Conservation (phyloP, 495 filamentous ascomycete genomes). For the Penicillium nucicola region DNA sequence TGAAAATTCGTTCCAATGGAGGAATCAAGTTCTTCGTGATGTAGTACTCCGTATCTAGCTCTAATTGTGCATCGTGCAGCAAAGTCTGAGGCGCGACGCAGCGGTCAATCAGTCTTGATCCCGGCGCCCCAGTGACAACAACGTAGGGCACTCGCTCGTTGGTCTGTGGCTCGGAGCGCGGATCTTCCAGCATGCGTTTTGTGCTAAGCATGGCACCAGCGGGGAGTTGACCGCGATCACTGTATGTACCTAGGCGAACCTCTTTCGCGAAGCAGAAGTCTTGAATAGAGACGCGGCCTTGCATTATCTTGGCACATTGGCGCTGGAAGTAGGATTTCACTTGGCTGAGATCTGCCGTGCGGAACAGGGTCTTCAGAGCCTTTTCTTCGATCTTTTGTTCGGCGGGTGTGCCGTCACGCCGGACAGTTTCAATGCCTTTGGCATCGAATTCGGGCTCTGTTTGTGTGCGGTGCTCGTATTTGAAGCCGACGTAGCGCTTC, state of each 20-base stretch:
- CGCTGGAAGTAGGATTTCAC: conserved; percentile 89
- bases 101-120: conserved; percentile 80
- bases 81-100: conserved; percentile 84
- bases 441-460: conserved; percentile 89
- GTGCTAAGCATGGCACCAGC: conserved; percentile 86
- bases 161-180: conserved; percentile 85
- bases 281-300: conserved; percentile 80
- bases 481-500: conserved; percentile 97
- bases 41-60: conserved; percentile 95
- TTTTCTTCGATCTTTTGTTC: conserved; percentile 98
- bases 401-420: conserved; percentile 89
- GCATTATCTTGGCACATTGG: conserved; percentile 93
- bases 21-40: conserved; percentile 94
- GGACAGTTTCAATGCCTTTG: conserved; percentile 96
- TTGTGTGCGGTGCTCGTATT: conserved; percentile 81
- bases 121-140: conserved; percentile 83
- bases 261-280: conserved; percentile 95
- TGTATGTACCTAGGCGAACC: conserved; percentile 88
- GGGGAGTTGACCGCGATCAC: conserved; percentile 72
- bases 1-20: conserved; percentile 94
- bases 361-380: conserved; percentile 83
- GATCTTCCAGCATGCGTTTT: conserved; percentile 79
- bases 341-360: conserved; percentile 81
- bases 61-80: conserved; percentile 68
- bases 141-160: conserved; percentile 95